phyloP scores from a whole-genome alignment of 441 rosid species.

The Arabidopsis hybrid region DNA sequence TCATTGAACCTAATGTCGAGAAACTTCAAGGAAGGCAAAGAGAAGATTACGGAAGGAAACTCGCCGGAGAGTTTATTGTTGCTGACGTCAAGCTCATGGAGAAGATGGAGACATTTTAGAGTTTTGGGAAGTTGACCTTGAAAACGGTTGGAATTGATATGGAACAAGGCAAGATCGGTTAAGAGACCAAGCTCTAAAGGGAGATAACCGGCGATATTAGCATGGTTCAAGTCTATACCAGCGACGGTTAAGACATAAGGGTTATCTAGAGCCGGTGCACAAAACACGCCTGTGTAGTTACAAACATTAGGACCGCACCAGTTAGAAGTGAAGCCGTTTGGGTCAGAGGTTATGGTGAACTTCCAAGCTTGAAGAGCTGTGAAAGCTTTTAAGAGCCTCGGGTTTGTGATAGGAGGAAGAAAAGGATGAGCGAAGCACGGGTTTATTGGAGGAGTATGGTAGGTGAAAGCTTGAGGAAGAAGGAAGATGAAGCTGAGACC shows the following conservation, averaged over 20 bases:
- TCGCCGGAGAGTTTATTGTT: constrained; percentile 68
- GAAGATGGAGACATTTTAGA: constrained; percentile 55
- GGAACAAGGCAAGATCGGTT: constrained; percentile 78
- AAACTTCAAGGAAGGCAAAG: constrained; percentile 69
- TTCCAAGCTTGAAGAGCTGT: constrained; percentile 85
- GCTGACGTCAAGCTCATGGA: constrained; percentile 78
- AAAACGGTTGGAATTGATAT: constrained; percentile 75
- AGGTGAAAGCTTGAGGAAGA: constrained; percentile 44
- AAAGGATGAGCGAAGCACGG: constrained; percentile 39
- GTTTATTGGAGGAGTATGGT: constrained; percentile 30
- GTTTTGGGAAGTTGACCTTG: constrained; percentile 63
- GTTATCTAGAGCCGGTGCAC: constrained; percentile 70
- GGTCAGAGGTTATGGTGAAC: constrained; percentile 67
- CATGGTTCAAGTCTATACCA: constrained; percentile 83
- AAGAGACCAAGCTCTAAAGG: constrained; percentile 80
- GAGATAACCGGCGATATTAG: constrained; percentile 70
- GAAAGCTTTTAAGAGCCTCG: constrained; percentile 72
- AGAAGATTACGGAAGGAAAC: constrained; percentile 72
- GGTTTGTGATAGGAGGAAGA: constrained; percentile 50
- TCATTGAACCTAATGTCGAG: constrained; percentile 76
- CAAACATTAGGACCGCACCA: constrained; percentile 87
- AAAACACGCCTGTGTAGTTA: constrained; percentile 81
- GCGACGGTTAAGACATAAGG: constrained; percentile 65
- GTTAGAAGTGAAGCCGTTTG: constrained; percentile 61
- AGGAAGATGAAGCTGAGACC: constrained; percentile 24